Evolutionary conservation across 805 yeast species (phyloP), one percentile per base, ranked within the genome.

Genomic region (Clavispora carvajalis): DNA sequence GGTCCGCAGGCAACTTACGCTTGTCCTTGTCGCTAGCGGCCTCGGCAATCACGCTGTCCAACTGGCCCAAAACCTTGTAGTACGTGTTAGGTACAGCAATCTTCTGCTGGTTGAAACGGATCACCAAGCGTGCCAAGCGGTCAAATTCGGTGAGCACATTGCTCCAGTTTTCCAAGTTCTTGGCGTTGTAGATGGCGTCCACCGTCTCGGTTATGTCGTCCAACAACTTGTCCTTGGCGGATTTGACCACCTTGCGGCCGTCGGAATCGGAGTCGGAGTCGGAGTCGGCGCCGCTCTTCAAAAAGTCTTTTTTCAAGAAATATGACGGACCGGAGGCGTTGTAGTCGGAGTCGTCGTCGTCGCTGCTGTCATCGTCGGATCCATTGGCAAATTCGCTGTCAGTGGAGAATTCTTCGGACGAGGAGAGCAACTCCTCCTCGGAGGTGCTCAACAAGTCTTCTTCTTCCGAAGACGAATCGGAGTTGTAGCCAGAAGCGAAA

Each of bases 191-290:
- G 54, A 89, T 78, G 38, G 78, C 73, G 55, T 79, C 82, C 52
- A 82, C 76, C 24, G 77, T 64, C 19, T 72, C 71, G 53, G 77
- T 81, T 68, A 93, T 76, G 62, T 93, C 99, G 59, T 89, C 97
- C 53, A 89, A 62, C 45, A 89, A 74, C 71, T 91, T 93, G 50
- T 90, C 98, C 67, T 84, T 87, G 39, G 97, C 96, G 43, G 93
- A 81, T 69, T 87, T 90, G 52, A 91, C 96, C 31, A 89, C 88
- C 52, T 82, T 85, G 60, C 80, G 83, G 57, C 82, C 85, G 43
- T 83, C 91, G 44, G 77, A 84, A 43, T 79, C 86, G 39, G 62
- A 58, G 41, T 73, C 79, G 39, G 67, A 56, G 48, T 71, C 78
- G 23, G 65, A 57, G 37, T 52, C 59, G 34, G 57, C 59, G 33